Conservation (phyloP, 495 filamentous ascomycete species). For the Chaetomium tenue region DNA sequence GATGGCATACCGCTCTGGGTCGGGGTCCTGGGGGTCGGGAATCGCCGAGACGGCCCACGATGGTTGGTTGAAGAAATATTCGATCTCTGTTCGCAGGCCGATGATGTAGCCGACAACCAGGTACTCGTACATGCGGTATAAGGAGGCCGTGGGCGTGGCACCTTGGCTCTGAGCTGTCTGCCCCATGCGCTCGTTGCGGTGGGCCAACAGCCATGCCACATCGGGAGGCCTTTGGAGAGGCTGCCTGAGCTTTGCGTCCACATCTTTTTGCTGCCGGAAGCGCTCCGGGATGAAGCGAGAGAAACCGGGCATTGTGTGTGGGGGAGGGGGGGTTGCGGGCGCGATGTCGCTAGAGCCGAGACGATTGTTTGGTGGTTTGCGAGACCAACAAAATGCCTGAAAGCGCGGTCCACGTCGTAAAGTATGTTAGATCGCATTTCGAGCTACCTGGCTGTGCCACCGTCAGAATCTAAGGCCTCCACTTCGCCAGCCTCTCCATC, state of each 20-base stretch:
- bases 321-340: background rate
- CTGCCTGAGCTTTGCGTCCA: background rate
- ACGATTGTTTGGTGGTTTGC: background rate
- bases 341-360: background rate
- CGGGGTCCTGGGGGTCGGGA: conserved; percentile 1
- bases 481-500: too few species aligned
- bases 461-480: background rate
- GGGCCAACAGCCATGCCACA: conserved; percentile 7
- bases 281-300: background rate
- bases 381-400: background rate
- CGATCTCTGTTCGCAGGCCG: conserved; percentile 15
- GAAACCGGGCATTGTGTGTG: background rate
- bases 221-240: background rate
- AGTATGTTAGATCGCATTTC: background rate
- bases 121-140: conserved; percentile 18
- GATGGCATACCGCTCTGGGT: conserved; percentile 13
- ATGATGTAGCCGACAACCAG: background rate
- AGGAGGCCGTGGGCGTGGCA: background rate
- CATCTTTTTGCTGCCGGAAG: background rate
- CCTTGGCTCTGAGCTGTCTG: background rate
- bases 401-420: background rate
- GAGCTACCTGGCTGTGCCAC: background rate
- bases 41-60: conserved; percentile 10
- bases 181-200: background rate
- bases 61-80: conserved; percentile 8